Base-by-base conservation (phyloP, 2,329 filamentous ascomycete genomes). In the Xenoacremonium recifei region DNA sequence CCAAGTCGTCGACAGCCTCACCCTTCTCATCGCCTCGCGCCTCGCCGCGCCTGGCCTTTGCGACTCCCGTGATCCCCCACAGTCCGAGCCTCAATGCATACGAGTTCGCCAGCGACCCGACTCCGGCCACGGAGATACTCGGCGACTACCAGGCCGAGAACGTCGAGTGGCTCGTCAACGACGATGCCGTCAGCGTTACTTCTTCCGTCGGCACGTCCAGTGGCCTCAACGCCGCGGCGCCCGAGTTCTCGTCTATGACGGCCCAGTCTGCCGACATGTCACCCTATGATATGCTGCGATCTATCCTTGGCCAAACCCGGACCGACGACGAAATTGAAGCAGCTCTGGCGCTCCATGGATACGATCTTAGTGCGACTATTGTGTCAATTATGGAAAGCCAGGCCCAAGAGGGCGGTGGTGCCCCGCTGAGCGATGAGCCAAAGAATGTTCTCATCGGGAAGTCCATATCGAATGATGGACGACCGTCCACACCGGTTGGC, bases 81-180 rank as follows among this genome's bases (percentile, higher is more conserved):
- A 96, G 91, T 57, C 93, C 93, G 29, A 95, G 80, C 61, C 70
- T 97, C 50, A 96, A 95, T 69, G 89, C 91, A 40, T 99, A 97
- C 69, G 89, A 96, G 66, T 96, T 96, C 68, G 79, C 82, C 36
- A 92, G 82, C 60, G 90, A 96, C 58, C 78, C 84, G 16, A 88
- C 83, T 36, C 86, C 89, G 6, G 82, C 87, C 15, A 84, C 85
- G 33, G 91, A 97, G 59, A 87, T 88, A 46, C 92, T 95, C 61
- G 90, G 90, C 42, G 90, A 97, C 57, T 86, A 90, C 60, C 91
- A 92, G 53, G 88, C 85, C 49, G 92, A 97, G 64, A 96, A 93
- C 56, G 90, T 99, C 39, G 92, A 97, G 66, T 97, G 92, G 93
- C 77, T 97, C 34, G 89, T 96, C 54, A 93, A 93, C 62, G 91